Evolutionary conservation across 345 rosid genomes (phyloP), one percentile per base, ranked within the genome.

Genomic region (Salix brachista): DNA sequence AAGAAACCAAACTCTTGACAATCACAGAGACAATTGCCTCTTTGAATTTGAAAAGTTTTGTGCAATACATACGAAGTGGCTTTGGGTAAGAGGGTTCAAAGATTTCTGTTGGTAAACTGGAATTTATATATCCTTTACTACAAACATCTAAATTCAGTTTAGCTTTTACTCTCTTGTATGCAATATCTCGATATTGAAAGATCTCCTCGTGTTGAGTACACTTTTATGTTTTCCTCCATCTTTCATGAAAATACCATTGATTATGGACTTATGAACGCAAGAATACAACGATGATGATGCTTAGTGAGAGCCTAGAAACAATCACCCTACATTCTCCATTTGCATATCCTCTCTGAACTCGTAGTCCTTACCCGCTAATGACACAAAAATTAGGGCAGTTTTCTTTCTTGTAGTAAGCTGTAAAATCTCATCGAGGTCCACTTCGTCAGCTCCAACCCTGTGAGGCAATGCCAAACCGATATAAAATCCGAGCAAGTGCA

Each of bases 11-110:
- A 26, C 41, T 67, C 26, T 52, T 64, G 34, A 70, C 61, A 44
- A 14, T 66, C 34, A 26, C 70, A 17, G 65, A 41, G 50, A 19
- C 66, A 54, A 48, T 46, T 46, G 80, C 68, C 72, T 76, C 62
- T 44, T 41, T 56, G 77, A 73, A 71, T 50, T 18, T 34, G 70
- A 58, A 75, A 70, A 37, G 69, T 76, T 6, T 14, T 26, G 18
- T 50, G 44, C 34, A 70, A 18, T 74, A 16, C 68, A 37, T 11
- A 44, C 52, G 41, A 16, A 52, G 61, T 60, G 28, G 71, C 61
- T 17, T 30, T 34, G 37, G 37, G 50, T 13, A 60, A 74, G 50
- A 46, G 28, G 14, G 41, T 65, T 74, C 44, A 64, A 25, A 48
- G 30, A 11, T 65, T 13, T 75, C n/a, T 23, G 17, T 2, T 19